Base-by-base conservation (phyloP, 179 eudicot species). In the Beta lomatogona region DNA sequence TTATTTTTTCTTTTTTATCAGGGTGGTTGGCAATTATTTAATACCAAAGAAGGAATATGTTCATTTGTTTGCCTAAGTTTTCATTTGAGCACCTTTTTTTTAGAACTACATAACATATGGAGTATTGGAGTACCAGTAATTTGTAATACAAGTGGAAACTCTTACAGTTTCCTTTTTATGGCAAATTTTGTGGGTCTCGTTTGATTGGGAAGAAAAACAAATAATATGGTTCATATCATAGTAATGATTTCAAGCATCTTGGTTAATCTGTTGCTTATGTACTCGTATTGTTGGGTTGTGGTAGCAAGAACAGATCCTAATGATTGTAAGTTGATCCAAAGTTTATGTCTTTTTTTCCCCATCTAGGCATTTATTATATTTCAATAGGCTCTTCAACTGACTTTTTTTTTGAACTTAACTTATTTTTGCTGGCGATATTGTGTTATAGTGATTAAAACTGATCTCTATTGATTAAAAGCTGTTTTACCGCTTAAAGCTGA, bases 271-370 rank as follows among this genome's bases (percentile, higher is more conserved):
- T 60, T 82, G 77, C 55, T 82, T 71, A 16, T 85, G 19, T 57
- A 60, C 21, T 63, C 71, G 10, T 45, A 36, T 71, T 69, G 48
- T 59, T 85, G 78, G 69, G 79, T 55, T 82, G 83, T 79, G 9
- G 41, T 72, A 4, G 87, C 83, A 61, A 76, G 36, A 71, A 85
- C 87, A n/a, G 2, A 85, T 82, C 48, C 83, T 71, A 59, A 41
- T 70, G 87, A 84, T 63, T 66, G 86, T 84, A 81, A 84, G 86
- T 84, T 67, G 76, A 19, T 81, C 9, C 74, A 11, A 28, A 5
- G 14, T 36, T 36, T 36, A 36, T 36, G 41, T 13, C 10, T 44
- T 9, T 77, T 46, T 9, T n/a, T n/a, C 45, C 9, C 22, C 22
- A 36, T 36, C 41, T 36, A 36, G 41, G 41, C 41, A 36, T 36